Evolutionary conservation across 441 rosid genomes (phyloP), one percentile per base, ranked within the genome.

Genomic region (Populus hybrid): DNA sequence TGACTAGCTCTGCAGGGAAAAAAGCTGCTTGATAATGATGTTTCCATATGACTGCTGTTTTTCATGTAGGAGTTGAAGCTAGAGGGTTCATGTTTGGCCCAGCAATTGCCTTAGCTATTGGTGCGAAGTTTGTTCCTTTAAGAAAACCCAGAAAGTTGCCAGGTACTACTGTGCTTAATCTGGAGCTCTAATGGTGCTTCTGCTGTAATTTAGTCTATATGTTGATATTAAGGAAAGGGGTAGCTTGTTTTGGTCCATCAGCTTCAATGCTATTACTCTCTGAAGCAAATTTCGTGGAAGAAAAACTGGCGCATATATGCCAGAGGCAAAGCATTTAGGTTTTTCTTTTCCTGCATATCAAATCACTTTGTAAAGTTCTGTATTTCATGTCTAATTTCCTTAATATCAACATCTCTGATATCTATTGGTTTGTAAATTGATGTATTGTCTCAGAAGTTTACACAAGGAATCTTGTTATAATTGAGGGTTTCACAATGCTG

Each of bases 1-100:
- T 63, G 66, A 21, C 66, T 63, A 21, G 11, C 24, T 16, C 14
- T 63, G 14, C 24, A 21, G 26, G 66, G 20, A 14, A 63, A 63
- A 23, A 21, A 63, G 66, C 66, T 63, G 66, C 23, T 63, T 24
- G 66, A 63, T 63, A 63, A 63, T 63, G 66, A 63, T 63, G 66
- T 63, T 63, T 63, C 66, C 28, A 16, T 12, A 32, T 50, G 69
- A 72, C n/a, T 69, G 30, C 32, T 46, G 23, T 34, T 57, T 71
- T 75, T 1, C 71, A 7, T 80, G 65, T 21, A 95, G 98, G 98
- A 76, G 91, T 94, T 75, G 98, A 94, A 88, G 98, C 99, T 8
- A 89, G 98, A 82, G 98, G 98, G 14, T 95, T 95, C 87, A 85
- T 95, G 91, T 94, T 95, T 74, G 99, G 97, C 46, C 95, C 97